phyloP scores from a whole-genome alignment of 805 yeast genomes.

The Ogataea haglerorum region DNA sequence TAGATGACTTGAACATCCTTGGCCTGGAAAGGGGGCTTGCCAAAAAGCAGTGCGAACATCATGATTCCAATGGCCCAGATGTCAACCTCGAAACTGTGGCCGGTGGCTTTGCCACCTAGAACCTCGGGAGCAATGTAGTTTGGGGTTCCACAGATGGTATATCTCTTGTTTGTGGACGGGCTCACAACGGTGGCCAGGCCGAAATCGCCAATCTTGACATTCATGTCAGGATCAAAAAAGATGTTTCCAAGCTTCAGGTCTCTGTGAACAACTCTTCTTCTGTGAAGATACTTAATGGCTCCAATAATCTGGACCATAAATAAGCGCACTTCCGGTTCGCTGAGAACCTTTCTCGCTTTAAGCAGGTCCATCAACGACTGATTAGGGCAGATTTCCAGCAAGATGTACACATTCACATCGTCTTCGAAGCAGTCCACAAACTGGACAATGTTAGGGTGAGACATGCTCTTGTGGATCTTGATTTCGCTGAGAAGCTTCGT shows the following conservation, averaged over 20 bases:
- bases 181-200: constrained; percentile 96
- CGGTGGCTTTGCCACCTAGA: constrained; percentile 77
- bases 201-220: constrained; percentile 94
- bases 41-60: constrained; percentile 87
- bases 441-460: constrained; percentile 86
- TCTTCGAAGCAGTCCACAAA: constrained; percentile 97
- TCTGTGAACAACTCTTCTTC: constrained; percentile 89
- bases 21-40: constrained; percentile 97
- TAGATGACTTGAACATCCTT: constrained; percentile 90
- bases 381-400: constrained; percentile 92
- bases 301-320: constrained; percentile 92
- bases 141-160: constrained; percentile 98
- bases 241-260: constrained; percentile 95
- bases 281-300: constrained; percentile 89
- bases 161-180: constrained; percentile 63
- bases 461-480: constrained; percentile 87
- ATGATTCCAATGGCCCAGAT: constrained; percentile 98
- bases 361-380: constrained; percentile 92
- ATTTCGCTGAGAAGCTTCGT: constrained; percentile 86
- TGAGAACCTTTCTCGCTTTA: constrained; percentile 75
- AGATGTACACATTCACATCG: constrained; percentile 86
- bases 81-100: constrained; percentile 94
- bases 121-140: constrained; percentile 99
- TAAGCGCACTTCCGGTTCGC: constrained; percentile 88
- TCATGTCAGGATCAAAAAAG: constrained; percentile 90